A percentile compares a stretch with the other conserved stretches of the same genome.
Evolutionary conservation across 192 early-diverging fungal genomes (phyloP).

Genomic region (Dimargaris verticillata): DNA sequence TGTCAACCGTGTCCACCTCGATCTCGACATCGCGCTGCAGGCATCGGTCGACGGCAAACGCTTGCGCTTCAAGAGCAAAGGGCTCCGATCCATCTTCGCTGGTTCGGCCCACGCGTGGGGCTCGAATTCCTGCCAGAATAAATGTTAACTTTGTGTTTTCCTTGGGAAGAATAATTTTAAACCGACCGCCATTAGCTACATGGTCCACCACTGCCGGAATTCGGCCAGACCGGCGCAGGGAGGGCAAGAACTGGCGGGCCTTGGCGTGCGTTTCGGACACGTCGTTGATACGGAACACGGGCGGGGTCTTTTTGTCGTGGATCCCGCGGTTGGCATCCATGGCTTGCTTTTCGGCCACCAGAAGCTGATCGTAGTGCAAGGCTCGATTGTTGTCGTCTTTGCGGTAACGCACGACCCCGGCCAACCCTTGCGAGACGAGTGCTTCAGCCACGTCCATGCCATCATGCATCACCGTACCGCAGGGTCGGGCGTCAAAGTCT

Average conservation of each 20-base stretch:
- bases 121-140: slow-evolving; percentile 71
- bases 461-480: slow-evolving; percentile 61
- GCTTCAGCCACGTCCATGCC: slow-evolving; percentile 39
- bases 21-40: slow-evolving; percentile 92
- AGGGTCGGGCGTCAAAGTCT: slow-evolving; percentile 68
- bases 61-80: slow-evolving; percentile 67
- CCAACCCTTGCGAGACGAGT: slow-evolving; percentile 51
- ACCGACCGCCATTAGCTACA: slow-evolving; percentile 65
- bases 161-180: slow-evolving; percentile 67
- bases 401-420: slow-evolving; percentile 61
- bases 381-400: slow-evolving; percentile 79
- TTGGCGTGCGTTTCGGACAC: slow-evolving; percentile 67
- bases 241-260: slow-evolving; percentile 72
- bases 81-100: slow-evolving; percentile 64
- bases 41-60: slow-evolving; percentile 36
- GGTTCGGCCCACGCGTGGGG: slow-evolving; percentile 57
- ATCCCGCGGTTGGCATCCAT: slow-evolving; percentile 54
- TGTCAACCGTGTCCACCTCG: slow-evolving; percentile 74
- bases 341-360: slow-evolving; percentile 61
- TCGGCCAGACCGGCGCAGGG: slow-evolving; percentile 63
- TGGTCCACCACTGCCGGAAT: slow-evolving; percentile 76
- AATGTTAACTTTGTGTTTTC: slow-evolving; percentile 72
- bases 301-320: slow-evolving; percentile 69
- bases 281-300: slow-evolving; percentile 57
- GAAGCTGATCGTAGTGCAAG: slow-evolving; percentile 67